These are phyloP conservation scores for Rhododendron simsii DNA, from an alignment of 148 eudicot species.

Conservation along the genomic window DNA sequence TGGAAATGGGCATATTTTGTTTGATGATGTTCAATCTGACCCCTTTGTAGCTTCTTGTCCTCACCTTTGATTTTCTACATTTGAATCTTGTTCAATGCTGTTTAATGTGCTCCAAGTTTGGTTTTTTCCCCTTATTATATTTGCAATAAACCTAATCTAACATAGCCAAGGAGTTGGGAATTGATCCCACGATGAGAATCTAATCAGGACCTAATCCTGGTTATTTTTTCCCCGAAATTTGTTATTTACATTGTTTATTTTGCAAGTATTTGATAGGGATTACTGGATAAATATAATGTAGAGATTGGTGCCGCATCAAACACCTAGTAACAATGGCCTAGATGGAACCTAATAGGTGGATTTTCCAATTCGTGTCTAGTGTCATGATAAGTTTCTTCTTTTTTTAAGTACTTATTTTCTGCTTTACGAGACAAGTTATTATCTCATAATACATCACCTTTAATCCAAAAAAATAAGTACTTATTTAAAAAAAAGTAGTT, in stretches of 20 bases:
- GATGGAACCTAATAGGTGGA: neutral
- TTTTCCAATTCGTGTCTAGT: neutral
- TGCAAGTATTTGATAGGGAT: neutral
- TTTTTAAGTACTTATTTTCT: too few relatives aligned
- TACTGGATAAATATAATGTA: neutral
- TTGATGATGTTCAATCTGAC: neutral
- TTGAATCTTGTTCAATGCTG: neutral
- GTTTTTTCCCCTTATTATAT: neutral
- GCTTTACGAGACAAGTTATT: too few relatives aligned
- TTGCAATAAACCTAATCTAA: neutral
- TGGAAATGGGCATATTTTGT: neutral
- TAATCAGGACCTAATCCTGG: neutral
- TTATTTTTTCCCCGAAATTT: neutral
- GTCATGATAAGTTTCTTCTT: neutral
- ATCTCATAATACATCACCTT: too few relatives aligned
- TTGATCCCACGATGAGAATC: neutral
- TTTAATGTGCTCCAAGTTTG: neutral
- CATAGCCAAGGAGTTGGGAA: neutral
- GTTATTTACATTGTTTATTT: neutral
- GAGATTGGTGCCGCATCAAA: neutral
- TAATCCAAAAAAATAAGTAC: too few relatives aligned
- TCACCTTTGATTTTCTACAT: neutral
- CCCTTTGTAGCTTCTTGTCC: neutral
- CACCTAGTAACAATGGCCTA: neutral
- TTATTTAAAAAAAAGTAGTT: too few relatives aligned